Conservation (phyloP, 495 filamentous ascomycete species). For the Penicillium angulare region DNA sequence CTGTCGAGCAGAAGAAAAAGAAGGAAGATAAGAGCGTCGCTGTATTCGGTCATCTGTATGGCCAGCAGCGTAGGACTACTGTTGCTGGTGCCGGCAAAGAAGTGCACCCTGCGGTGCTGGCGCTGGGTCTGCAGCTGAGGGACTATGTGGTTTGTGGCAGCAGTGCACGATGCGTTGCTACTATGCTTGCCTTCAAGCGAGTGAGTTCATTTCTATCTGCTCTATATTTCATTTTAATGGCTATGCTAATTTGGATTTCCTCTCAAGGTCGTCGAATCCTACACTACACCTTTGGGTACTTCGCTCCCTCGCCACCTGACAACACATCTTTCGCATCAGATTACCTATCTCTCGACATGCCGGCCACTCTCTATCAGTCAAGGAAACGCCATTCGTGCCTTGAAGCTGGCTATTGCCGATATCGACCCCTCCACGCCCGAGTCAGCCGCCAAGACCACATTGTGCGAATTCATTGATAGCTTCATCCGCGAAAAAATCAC, state of each 20-base stretch:
- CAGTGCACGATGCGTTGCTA: slow-evolving; percentile 83
- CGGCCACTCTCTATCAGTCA: slow-evolving; percentile 90
- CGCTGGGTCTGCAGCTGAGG: slow-evolving; percentile 85
- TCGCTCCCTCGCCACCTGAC: slow-evolving; percentile 88
- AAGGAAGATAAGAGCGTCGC: slow-evolving; percentile 70
- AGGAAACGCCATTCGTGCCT: slow-evolving; percentile 91
- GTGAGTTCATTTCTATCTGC: slow-evolving; percentile 46
- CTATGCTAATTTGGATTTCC: slow-evolving; percentile 7
- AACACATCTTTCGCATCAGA: slow-evolving; percentile 90
- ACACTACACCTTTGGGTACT: slow-evolving; percentile 79
- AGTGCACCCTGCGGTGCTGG: slow-evolving; percentile 83
- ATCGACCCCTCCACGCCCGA: slow-evolving; percentile 83
- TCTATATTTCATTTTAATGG: not conserved
- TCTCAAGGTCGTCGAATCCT: slow-evolving; percentile 79
- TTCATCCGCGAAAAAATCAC: slow-evolving; percentile 90
- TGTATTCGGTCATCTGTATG: slow-evolving; percentile 83
- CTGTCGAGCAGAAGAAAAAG: slow-evolving; percentile 45
- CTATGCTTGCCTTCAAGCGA: slow-evolving; percentile 82
- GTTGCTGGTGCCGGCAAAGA: slow-evolving; percentile 79
- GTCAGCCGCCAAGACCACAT: slow-evolving; percentile 67
- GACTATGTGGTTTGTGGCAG: slow-evolving; percentile 88
- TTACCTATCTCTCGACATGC: slow-evolving; percentile 88
- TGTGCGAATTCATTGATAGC: slow-evolving; percentile 78
- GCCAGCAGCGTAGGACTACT: slow-evolving; percentile 65
- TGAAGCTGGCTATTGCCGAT: slow-evolving; percentile 84